Evolutionary conservation across 1,284 basidiomycete species (phyloP).

Genomic region (Cryptococcus amylolentus): DNA sequence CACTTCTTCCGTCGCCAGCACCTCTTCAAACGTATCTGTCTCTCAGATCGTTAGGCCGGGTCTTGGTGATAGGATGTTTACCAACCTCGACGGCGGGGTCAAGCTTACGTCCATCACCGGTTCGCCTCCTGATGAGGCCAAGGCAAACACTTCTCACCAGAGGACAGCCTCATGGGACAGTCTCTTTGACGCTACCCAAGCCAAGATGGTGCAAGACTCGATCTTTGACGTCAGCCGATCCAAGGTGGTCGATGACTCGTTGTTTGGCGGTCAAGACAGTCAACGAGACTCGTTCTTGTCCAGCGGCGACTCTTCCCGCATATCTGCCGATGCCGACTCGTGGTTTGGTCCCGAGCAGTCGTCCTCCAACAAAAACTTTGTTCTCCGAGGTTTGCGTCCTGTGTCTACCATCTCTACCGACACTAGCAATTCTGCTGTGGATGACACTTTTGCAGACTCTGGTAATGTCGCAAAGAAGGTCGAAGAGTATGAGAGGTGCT

Average conservation of each 20-base stretch:
- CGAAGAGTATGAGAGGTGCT: constrained; percentile 11
- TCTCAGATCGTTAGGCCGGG: constrained; percentile 64
- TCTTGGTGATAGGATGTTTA: constrained; percentile 82
- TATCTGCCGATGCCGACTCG: constrained; percentile 56
- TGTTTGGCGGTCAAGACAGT: constrained; percentile 55
- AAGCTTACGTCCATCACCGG: constrained; percentile 65
- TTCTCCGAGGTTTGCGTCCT: constrained; percentile 30
- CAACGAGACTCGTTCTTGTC: constrained; percentile 9
- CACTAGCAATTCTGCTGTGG: constrained; percentile 12
- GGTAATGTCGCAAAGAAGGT: constrained; percentile 1
- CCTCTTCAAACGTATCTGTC: constrained; percentile 62
- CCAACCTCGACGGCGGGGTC: constrained; percentile 57
- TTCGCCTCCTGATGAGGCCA: constrained; percentile 52
- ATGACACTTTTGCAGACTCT: constrained; percentile 32
- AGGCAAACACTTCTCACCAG: not conserved
- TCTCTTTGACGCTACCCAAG: constrained; percentile 27
- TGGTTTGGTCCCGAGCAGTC: constrained; percentile 56
- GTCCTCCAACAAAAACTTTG: constrained; percentile 15
- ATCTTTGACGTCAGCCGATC: constrained; percentile 54
- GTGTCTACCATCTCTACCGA: constrained; percentile 23
- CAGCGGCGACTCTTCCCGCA: constrained; percentile 48
- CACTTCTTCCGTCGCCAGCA: constrained; percentile 59
- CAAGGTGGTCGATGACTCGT: constrained; percentile 57
- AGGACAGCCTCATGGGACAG: constrained; percentile 30
- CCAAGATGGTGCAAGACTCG: constrained; percentile 57